Base-by-base conservation (phyloP, 306 rosid species). In the Gillenia trifoliata region DNA sequence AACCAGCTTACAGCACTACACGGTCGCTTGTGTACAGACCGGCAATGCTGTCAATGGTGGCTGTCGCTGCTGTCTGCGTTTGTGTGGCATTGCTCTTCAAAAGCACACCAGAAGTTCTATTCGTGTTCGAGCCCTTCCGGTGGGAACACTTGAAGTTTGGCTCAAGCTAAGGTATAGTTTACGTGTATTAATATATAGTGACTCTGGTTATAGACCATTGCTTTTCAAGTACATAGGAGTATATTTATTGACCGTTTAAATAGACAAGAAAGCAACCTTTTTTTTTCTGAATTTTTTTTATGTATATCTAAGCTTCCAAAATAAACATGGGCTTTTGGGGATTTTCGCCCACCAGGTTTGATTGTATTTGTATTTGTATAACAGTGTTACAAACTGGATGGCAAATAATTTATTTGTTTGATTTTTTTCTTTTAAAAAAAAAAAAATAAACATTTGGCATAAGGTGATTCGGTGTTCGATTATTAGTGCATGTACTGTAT, bases 41-140 rank as follows among this genome's bases (percentile, higher is more conserved):
- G 0, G 92, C 86, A 33, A 88, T 93, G 96, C 89, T 89, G 8
- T 91, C 97, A 8, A 81, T 93, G 93, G 93, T 93, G 65, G 80
- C 91, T 50, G 86, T 93, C 75, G 98, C 97, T 16, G 93, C 93
- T 4, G 92, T 93, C 3, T 93, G 98, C 68, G 97, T 90, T 10
- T 93, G 97, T 28, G 98, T 89, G 68, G 98, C 98, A 11, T 83
- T 93, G 77, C 89, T 93, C 70, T 90, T 93, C 75, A 90, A 93
- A 77, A 90, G 97, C 86, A 86, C 88, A 4, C 97, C 98, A 2
- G 82, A 84, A 81, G 97, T 90, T 73, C 64, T 78, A 8, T 87
- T 79, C 43, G 88, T 86, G 30, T 87, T 90, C 82, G 87, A 76
- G 50, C 96, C 97, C n/a, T 93, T 93, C 90, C 83, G 75, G 41